Base-by-base conservation (phyloP, 495 filamentous ascomycete species). In the Penicillium bialowiezense region DNA sequence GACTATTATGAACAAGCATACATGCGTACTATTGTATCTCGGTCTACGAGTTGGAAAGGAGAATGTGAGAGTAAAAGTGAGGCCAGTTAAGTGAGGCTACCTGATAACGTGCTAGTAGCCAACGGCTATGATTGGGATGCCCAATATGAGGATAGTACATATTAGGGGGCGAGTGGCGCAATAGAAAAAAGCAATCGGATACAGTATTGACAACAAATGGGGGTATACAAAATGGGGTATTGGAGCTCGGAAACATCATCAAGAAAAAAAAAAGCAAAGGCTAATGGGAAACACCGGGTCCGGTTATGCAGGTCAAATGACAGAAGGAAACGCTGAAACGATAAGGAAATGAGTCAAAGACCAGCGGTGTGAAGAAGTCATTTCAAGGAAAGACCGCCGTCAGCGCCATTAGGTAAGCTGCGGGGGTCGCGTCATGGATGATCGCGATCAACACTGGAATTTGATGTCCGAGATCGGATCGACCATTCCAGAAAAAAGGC, bases 371-470 rank as follows among this genome's bases (percentile, higher is more conserved):
- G 29, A 20, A n/a, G 17, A 12, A 50, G 28, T 45, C 24, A 52
- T 54, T 58, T 59, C 56, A 39, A 42, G 52, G 62, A 64, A 50
- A 26, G 8, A 26, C 23, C 61, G 61, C 58, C 52, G 48, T 52
- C 55, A 59, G 52, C 58, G 58, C 29, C 12, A 64, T 64, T 62
- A 64, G 55, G 61, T 62, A 59, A 64, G 61, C 58, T 26, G 58
- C 61, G 58, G 58, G 61, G 54, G 13, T 20, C 9, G 20, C 9
- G 20, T 41, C 38, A 32, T 38, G 41, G 28, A 19, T 36, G 43
- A 36, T 39, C n/a, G n/a, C n/a, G n/a, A n/a, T n/a, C 21, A 14
- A 41, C 44, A 53, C 14, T 17, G 26, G 28, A 33, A 21, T 12
- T 10, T 7, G 41, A 12, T 18, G 37, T 45, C 33, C 34, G 19